A percentile compares a stretch with the other conserved stretches of the same genome.
Conservation (phyloP, 1,139 yeast species). For the Geotrichum cucujoidarum region DNA sequence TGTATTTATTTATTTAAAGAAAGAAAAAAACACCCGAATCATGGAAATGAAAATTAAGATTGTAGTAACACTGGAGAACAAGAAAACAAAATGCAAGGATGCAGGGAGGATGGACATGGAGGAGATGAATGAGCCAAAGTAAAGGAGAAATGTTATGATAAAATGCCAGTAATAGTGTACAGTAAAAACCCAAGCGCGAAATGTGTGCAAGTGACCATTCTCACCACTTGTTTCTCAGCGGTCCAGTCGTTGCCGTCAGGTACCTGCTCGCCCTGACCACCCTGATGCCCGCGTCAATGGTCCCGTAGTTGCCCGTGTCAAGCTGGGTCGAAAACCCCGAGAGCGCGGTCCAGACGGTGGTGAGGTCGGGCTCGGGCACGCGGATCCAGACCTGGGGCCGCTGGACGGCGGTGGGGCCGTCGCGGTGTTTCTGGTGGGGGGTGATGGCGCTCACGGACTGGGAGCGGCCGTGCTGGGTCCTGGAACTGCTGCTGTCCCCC, state of each 20-base stretch:
- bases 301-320: conserved; percentile 19
- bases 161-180: too few relatives aligned
- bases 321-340: conserved; percentile 24
- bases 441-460: not conserved
- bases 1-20: too few relatives aligned
- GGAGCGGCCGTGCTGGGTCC: not conserved
- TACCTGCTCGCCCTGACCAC: conserved; percentile 30
- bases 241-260: conserved; percentile 26
- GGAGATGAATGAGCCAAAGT: too few relatives aligned
- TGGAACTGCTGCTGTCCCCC: too few relatives aligned
- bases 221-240: conserved; percentile 24
- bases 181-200: too few relatives aligned
- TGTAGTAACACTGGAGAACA: not conserved
- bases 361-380: conserved; percentile 28
- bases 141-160: too few relatives aligned
- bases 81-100: too few relatives aligned
- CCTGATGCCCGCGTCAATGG: conserved; percentile 23
- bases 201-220: too few relatives aligned
- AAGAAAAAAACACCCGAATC: not conserved
- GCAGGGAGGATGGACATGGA: too few relatives aligned
- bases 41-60: not conserved
- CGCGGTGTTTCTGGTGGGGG: not conserved
- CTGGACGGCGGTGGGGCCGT: not conserved
- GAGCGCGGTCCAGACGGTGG: conserved; percentile 27
- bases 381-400: conserved; percentile 28